These are phyloP conservation scores for Macaranga tanarius DNA, from an alignment of 441 rosid genomes.

Conservation along the genomic window DNA sequence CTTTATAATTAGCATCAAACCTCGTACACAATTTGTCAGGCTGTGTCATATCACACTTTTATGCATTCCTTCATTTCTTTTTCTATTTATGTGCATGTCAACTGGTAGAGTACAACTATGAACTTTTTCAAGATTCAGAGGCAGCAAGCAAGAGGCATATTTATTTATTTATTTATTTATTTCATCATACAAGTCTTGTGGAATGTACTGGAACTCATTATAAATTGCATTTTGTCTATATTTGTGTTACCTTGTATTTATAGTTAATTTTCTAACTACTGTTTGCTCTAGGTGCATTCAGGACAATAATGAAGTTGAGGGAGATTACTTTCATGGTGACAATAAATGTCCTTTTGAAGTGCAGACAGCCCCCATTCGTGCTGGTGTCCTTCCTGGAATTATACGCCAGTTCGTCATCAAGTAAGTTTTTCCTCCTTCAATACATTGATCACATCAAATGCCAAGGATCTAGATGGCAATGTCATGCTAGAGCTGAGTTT, in stretches of 20 bases:
- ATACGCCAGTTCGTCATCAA: conserved; percentile 75
- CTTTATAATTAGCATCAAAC: neutral
- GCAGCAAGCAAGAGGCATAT: neutral
- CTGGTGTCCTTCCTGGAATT: conserved; percentile 85
- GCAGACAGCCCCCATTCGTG: conserved; percentile 73
- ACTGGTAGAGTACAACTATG: neutral
- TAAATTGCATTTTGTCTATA: neutral
- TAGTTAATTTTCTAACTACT: conserved; percentile 2
- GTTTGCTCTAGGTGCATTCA: conserved; percentile 28
- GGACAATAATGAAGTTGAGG: conserved; percentile 37
- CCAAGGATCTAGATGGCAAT: neutral
- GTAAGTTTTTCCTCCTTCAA: conserved; percentile 37
- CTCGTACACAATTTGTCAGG: neutral
- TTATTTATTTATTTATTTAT: neutral
- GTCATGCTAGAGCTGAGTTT: neutral
- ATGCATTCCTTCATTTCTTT: neutral
- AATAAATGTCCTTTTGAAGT: conserved; percentile 49
- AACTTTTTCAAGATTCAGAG: neutral
- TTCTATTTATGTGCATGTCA: neutral
- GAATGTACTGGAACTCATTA: neutral
- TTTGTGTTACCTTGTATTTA: neutral
- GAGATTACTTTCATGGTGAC: conserved; percentile 23
- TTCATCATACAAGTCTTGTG: no score
- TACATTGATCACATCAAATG: neutral
- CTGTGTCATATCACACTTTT: neutral